Percentiles rank a stretch among this genome's conserved stretches.
phyloP scores from a whole-genome alignment of 2,329 filamentous ascomycete species.

The Alternaria brassicicola region DNA sequence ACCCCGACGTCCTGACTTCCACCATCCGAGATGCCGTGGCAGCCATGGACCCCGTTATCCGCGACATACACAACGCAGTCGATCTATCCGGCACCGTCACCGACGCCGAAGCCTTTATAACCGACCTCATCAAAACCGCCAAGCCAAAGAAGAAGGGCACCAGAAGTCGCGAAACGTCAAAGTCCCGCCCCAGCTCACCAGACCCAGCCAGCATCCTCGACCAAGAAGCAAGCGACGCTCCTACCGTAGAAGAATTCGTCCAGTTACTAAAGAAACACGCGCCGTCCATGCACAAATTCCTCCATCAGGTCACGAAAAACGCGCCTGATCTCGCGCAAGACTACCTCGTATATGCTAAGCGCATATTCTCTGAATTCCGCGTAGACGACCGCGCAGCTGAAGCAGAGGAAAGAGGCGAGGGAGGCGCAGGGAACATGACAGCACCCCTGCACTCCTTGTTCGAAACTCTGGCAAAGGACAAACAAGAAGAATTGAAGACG shows the following conservation, averaged over 20 bases:
- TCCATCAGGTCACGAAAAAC: constrained; percentile 71
- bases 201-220: constrained; percentile 33
- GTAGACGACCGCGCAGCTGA: constrained; percentile 29
- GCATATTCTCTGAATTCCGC: constrained; percentile 63
- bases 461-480: constrained; percentile 54
- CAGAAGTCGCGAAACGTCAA: constrained; percentile 30
- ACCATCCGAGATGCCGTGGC: constrained; percentile 68
- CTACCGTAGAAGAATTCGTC: constrained; percentile 75
- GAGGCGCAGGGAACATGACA: constrained; percentile 53
- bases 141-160: constrained; percentile 47
- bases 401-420: constrained; percentile 27
- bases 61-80: constrained; percentile 71
- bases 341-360: constrained; percentile 66
- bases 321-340: constrained; percentile 69
- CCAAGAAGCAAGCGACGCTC: constrained; percentile 38
- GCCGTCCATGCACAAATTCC: constrained; percentile 68
- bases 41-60: constrained; percentile 77
- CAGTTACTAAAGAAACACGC: constrained; percentile 69
- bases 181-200: constrained; percentile 30
- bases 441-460: constrained; percentile 52
- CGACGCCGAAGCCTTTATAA: constrained; percentile 70
- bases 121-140: constrained; percentile 69
- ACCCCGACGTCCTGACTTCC: constrained; percentile 75
- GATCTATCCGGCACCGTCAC: constrained; percentile 73
- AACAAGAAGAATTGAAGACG: constrained; percentile 55